phyloP scores from a whole-genome alignment of 352 stramenopile species.

The Phytophthora agathidicida region DNA sequence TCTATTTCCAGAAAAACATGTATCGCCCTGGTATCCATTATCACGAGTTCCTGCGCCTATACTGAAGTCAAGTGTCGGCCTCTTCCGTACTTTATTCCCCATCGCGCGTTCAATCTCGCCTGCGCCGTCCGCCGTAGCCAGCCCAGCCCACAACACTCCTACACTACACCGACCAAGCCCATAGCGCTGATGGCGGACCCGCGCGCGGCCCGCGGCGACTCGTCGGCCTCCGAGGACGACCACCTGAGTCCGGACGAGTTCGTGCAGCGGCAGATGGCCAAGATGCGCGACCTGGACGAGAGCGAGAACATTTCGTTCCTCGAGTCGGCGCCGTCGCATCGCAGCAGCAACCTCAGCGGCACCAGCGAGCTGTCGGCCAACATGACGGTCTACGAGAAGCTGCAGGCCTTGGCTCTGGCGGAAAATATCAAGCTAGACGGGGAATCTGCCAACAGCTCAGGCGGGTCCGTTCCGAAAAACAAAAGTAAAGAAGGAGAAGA shows the following conservation, averaged over 20 bases:
- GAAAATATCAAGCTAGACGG: conserved; percentile 47
- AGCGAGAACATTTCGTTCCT: conserved; percentile 20
- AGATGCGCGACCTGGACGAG: conserved; percentile 54
- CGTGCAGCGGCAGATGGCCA: conserved; percentile 52
- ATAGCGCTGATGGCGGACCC: conserved; percentile 23
- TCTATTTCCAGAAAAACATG: too few species aligned
- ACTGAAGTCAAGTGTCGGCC: background rate
- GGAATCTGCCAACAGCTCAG: background rate
- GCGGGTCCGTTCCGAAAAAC: too few species aligned
- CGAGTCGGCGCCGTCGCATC: conserved; percentile 29
- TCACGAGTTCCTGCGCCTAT: too few species aligned
- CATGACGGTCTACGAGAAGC: conserved; percentile 53
- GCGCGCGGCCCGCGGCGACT: conserved; percentile 29
- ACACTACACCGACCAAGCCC: background rate
- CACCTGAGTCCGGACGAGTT: conserved; percentile 55
- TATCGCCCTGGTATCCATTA: too few species aligned
- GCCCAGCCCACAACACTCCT: background rate
- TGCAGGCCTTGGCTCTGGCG: conserved; percentile 58
- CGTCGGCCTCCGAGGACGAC: conserved; percentile 56
- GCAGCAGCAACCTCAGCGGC: conserved; percentile 35
- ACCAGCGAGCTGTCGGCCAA: conserved; percentile 27
- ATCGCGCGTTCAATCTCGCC: conserved; percentile 31
- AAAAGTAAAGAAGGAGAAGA: conserved; percentile 15
- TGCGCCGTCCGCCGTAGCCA: conserved; percentile 13
- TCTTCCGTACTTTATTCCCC: conserved; percentile 16